phyloP scores from a whole-genome alignment of 768 basidiomycete genomes.

The Serendipita sp. region DNA sequence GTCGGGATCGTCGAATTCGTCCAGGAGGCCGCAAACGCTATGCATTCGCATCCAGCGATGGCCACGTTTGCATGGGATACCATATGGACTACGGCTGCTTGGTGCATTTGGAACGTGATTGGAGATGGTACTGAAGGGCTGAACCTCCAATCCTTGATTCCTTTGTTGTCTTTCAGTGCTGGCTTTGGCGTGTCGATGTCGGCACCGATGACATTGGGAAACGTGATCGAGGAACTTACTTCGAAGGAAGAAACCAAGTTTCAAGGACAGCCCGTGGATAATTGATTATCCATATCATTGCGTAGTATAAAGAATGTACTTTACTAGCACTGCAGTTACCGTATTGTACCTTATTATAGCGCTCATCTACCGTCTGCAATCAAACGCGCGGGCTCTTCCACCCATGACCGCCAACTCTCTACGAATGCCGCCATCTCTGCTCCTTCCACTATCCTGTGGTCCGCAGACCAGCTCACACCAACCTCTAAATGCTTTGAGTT shows the following conservation, averaged over 20 bases:
- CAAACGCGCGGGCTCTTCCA: constrained; percentile 57
- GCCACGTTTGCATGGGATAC: constrained; percentile 51
- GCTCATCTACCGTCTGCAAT: constrained; percentile 30
- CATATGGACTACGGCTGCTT: constrained; percentile 36
- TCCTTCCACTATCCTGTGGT: constrained; percentile 78
- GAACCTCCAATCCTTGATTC: background rate
- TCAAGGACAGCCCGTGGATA: background rate
- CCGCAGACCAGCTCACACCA: constrained; percentile 68
- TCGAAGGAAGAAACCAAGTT: background rate
- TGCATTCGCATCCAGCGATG: constrained; percentile 43
- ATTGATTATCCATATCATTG: background rate
- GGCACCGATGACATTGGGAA: background rate
- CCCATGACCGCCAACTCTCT: constrained; percentile 67
- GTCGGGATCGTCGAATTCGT: constrained; percentile 14
- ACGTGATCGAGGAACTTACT: background rate
- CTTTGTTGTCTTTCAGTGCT: background rate
- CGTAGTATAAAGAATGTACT: background rate
- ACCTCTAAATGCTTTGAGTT: constrained; percentile 43
- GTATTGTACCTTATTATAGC: background rate
- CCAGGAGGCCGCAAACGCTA: constrained; percentile 22
- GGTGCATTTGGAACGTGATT: constrained; percentile 23
- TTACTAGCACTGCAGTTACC: background rate
- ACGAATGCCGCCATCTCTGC: constrained; percentile 82
- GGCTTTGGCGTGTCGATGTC: constrained; percentile 1
- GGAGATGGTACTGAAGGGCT: constrained; percentile 7